A percentile compares a stretch with the other conserved stretches of the same genome.
phyloP scores from a whole-genome alignment of 768 basidiomycete genomes.

The Hygrophorus russula region DNA sequence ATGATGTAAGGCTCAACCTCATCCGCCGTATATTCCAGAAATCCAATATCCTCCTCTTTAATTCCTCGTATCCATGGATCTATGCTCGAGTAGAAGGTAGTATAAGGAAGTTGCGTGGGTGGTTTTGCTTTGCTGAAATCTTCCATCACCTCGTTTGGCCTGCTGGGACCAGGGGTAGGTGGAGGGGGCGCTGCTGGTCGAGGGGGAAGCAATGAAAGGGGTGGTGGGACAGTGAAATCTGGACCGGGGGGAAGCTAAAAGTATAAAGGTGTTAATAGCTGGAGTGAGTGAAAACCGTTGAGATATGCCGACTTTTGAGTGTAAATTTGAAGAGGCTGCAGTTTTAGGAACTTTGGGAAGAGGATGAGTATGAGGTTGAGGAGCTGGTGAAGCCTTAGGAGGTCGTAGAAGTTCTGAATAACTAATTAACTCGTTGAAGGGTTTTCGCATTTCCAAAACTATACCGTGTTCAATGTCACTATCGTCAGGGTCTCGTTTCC shows the following conservation, averaged over 20 bases:
- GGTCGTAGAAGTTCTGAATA: slow-evolving; percentile 37
- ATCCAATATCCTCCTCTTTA: slow-evolving; percentile 92
- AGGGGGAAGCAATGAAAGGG: slow-evolving; percentile 38
- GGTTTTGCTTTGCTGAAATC: slow-evolving; percentile 83
- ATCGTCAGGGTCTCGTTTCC: slow-evolving; percentile 66
- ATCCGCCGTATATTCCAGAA: slow-evolving; percentile 84
- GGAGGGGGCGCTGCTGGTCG: slow-evolving; percentile 54
- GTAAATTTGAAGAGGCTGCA: slow-evolving; percentile 26
- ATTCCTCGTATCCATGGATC: slow-evolving; percentile 86
- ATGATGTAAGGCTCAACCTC: slow-evolving; percentile 81
- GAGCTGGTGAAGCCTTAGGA: slow-evolving; percentile 49
- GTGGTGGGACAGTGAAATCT: slow-evolving; percentile 50
- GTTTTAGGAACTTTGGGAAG: slow-evolving; percentile 48
- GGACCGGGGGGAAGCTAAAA: slow-evolving; percentile 27
- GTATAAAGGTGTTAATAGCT: slow-evolving; percentile 2
- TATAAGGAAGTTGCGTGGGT: slow-evolving; percentile 57
- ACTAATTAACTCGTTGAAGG: slow-evolving; percentile 3
- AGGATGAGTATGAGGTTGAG: slow-evolving; percentile 25
- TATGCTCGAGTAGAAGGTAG: slow-evolving; percentile 78
- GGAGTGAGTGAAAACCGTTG: slow-evolving; percentile 1
- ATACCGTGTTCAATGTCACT: slow-evolving; percentile 58
- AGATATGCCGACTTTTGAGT: slow-evolving; percentile 35
- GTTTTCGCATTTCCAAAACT: slow-evolving; percentile 3
- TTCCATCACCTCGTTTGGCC: slow-evolving; percentile 71
- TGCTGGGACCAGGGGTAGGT: slow-evolving; percentile 73